Base-by-base conservation (phyloP, 208 protist genomes). In the Sergeia podlipaevii region DNA sequence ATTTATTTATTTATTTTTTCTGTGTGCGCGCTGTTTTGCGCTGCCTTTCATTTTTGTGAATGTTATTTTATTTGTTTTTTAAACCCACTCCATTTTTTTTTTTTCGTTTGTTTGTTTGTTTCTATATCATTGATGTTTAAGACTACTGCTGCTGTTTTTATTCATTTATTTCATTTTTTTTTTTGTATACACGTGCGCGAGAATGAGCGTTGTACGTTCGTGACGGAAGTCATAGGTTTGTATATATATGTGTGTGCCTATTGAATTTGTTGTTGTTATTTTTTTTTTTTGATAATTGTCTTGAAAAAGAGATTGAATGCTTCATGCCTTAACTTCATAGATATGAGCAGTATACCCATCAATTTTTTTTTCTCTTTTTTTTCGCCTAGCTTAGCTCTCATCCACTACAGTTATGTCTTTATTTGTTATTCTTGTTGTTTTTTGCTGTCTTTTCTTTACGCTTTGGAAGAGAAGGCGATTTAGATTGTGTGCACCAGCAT, bases 241-340 rank as follows among this genome's bases (percentile, higher is more conserved):
- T 38, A 15, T 38, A 15, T 38, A 17, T 38, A 15, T 38, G 34
- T 38, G 34, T 38, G 34, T 38, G 34, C 15, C 11, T 38, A 15
- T 38, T 38, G 34, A n/a, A n/a, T n/a, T n/a, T n/a, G n/a, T n/a
- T n/a, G n/a, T n/a, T n/a, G n/a, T n/a, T n/a, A n/a, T 38, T 15
- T 38, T 38, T 15, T 10, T 38, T 38, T 53, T 45, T 60, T 10
- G 2, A 23, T 60, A n/a, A 51, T 45, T 54, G 45, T 39, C 37
- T n/a, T 39, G 13, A 39, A 34, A 48, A 48, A 17, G 11, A 34
- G n/a, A n/a, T n/a, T n/a, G n/a, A n/a, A n/a, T n/a, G n/a, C n/a
- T n/a, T n/a, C n/a, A n/a, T n/a, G n/a, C n/a, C n/a, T n/a, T n/a
- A n/a, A n/a, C n/a, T n/a, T n/a, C n/a, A n/a, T n/a, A n/a, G n/a